Evolutionary conservation across 208 protist genomes (phyloP).

Genomic region (Tetramitus jugosus): DNA sequence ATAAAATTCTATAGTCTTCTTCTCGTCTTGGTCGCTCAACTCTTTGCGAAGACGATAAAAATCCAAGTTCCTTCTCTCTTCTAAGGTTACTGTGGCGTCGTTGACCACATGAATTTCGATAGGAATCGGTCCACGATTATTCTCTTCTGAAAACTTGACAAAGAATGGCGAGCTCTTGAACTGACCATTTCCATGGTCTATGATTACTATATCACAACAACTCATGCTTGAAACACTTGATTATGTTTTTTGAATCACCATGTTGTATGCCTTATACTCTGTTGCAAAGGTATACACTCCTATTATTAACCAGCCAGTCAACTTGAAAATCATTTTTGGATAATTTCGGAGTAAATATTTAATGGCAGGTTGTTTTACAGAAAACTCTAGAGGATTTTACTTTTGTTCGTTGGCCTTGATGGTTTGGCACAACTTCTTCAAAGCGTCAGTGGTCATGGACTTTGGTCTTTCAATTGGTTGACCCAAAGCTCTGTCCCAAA

Average conservation of each 20-base stretch:
- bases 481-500: slow-evolving; percentile 86
- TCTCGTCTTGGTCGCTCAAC: not conserved
- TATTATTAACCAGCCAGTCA: too few relatives aligned
- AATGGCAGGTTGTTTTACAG: too few relatives aligned
- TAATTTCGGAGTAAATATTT: too few relatives aligned
- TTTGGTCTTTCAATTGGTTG: slow-evolving; percentile 92
- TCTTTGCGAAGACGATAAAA: not conserved
- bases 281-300: too few relatives aligned
- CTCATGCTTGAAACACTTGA: slow-evolving; percentile 29
- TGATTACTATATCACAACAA: not conserved
- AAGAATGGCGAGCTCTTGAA: not conserved
- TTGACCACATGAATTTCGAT: not conserved
- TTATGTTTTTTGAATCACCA: too few relatives aligned
- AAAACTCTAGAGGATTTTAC: too few relatives aligned
- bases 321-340: too few relatives aligned
- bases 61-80: not conserved
- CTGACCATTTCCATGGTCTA: not conserved
- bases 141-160: not conserved
- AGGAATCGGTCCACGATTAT: too few relatives aligned
- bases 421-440: too few relatives aligned
- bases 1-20: not conserved
- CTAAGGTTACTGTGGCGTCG: not conserved
- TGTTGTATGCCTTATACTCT: too few relatives aligned
- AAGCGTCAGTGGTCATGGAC: slow-evolving; percentile 66
- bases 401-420: too few relatives aligned